Evolutionary conservation across 2,329 filamentous ascomycete genomes (phyloP).

Genomic region (Colletotrichum eleusines): DNA sequence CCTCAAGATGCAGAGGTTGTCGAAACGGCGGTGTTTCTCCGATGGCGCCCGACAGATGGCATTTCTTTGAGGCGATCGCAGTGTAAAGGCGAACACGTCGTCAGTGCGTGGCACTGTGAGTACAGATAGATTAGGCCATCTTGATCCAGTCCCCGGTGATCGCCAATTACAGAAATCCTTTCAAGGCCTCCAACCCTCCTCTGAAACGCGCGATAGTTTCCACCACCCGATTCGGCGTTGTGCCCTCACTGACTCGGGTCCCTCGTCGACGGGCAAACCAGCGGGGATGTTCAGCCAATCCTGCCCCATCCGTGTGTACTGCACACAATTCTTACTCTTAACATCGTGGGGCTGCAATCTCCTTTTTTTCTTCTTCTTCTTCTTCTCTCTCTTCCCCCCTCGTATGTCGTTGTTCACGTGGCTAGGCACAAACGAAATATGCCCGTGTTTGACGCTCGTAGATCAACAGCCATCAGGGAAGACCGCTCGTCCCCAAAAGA

Average conservation of each 20-base stretch:
- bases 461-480: not conserved
- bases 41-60: not conserved
- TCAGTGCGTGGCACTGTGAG: not conserved
- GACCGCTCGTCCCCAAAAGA: not conserved
- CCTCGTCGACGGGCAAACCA: constrained; percentile 13
- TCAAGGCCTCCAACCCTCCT: constrained; percentile 9
- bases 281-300: constrained; percentile 3
- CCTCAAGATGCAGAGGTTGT: not conserved
- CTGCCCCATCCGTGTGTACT: not conserved
- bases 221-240: not conserved
- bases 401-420: not conserved
- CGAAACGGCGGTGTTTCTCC: not conserved
- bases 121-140: not conserved
- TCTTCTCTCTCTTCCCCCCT: not conserved
- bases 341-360: constrained; percentile 13
- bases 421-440: no score
- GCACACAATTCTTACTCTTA: not conserved
- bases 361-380: no score
- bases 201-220: constrained; percentile 26
- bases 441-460: not conserved
- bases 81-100: not conserved
- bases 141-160: not conserved
- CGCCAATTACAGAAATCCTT: not conserved
- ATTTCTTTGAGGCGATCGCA: not conserved
- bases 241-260: constrained; percentile 23